phyloP scores from a whole-genome alignment of 306 rosid species.

The Cyamopsis tetragonoloba region DNA sequence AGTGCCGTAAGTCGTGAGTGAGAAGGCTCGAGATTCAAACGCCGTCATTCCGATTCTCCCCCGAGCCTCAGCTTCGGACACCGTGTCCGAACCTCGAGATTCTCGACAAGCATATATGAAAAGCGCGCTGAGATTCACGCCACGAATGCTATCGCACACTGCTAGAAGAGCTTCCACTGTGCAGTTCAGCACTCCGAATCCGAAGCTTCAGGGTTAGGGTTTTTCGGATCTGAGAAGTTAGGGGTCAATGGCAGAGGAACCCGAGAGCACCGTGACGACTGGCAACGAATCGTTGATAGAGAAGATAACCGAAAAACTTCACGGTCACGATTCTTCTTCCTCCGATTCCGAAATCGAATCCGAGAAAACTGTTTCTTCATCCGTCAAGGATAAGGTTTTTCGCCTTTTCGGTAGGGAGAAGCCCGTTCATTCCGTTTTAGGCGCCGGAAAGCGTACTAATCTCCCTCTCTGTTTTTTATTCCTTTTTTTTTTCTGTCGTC shows the following conservation, averaged over 20 bases:
- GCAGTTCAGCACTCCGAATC: background rate
- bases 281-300: constrained; percentile 38
- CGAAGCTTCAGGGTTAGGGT: constrained; percentile 10
- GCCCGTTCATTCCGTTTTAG: constrained; percentile 59
- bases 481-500: background rate
- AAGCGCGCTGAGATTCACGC: background rate
- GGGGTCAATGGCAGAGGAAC: constrained; percentile 19
- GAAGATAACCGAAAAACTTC: constrained; percentile 53
- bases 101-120: constrained; percentile 24
- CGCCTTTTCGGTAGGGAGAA: constrained; percentile 66
- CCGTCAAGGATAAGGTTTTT: constrained; percentile 42
- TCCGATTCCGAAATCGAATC: constrained; percentile 37
- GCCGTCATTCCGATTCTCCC: background rate
- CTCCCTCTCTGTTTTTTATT: background rate
- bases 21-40: background rate
- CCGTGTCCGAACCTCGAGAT: background rate
- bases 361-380: constrained; percentile 33
- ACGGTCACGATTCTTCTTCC: constrained; percentile 38
- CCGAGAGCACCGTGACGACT: constrained; percentile 10
- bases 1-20: background rate
- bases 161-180: background rate
- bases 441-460: constrained; percentile 64
- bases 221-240: background rate
- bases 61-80: background rate
- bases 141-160: background rate